Evolutionary conservation across 2,329 filamentous ascomycete species (phyloP).

Genomic region (Hymenoscyphus fraxineus): DNA sequence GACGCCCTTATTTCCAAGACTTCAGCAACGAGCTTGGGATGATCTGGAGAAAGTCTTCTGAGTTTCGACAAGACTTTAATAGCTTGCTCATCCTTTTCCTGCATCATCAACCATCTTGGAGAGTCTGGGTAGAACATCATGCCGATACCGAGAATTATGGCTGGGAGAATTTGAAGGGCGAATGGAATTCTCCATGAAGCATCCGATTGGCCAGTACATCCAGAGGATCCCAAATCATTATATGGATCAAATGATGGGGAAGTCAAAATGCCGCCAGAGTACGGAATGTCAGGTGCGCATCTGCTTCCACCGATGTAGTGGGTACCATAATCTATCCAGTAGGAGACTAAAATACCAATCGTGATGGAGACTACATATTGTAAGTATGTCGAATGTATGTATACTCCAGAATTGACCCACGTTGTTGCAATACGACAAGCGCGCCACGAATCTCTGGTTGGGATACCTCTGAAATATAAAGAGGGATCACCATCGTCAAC

Average conservation of each 20-base stretch:
- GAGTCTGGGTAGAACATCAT: slow-evolving; percentile 59
- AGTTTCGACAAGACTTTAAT: slow-evolving; percentile 48
- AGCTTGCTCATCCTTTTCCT: slow-evolving; percentile 52
- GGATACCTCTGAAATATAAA: slow-evolving; percentile 39
- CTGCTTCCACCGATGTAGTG: slow-evolving; percentile 29
- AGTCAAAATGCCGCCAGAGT: slow-evolving; percentile 20
- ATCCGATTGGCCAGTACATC: slow-evolving; percentile 32
- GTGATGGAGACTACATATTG: slow-evolving; percentile 19
- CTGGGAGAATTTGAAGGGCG: slow-evolving; percentile 51
- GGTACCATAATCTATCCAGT: slow-evolving; percentile 32
- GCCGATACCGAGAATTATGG: slow-evolving; percentile 50
- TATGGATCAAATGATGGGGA: slow-evolving; percentile 21
- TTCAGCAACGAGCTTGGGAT: slow-evolving; percentile 51
- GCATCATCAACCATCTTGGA: slow-evolving; percentile 54
- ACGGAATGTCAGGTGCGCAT: slow-evolving; percentile 10
- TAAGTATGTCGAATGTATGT: neutral
- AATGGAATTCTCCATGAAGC: slow-evolving; percentile 56
- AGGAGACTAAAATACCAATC: slow-evolving; percentile 32
- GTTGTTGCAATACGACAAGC: slow-evolving; percentile 31
- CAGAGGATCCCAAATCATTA: slow-evolving; percentile 22
- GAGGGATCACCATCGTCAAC: slow-evolving; percentile 43
- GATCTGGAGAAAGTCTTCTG: slow-evolving; percentile 43
- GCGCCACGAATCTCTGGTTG: slow-evolving; percentile 30
- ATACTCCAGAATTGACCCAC: neutral
- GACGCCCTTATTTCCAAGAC: slow-evolving; percentile 58